Percentiles rank a stretch among this genome's conserved stretches.
These are phyloP conservation scores for Lachancea meyersii DNA, from an alignment of 805 yeast species.

Conservation along the genomic window DNA sequence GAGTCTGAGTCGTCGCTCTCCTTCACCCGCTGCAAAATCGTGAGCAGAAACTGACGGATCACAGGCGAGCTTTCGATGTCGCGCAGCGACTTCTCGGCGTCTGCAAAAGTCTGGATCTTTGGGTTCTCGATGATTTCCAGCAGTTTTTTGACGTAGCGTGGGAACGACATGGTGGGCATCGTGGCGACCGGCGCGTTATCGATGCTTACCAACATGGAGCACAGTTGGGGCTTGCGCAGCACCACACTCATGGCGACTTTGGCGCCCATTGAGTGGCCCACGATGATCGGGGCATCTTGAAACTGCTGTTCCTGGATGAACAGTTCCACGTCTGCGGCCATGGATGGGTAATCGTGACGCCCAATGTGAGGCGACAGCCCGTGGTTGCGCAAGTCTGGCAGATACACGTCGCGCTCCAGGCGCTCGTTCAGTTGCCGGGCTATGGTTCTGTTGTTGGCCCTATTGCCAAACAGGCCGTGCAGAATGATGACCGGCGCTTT, in stretches of 20 bases:
- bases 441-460: constrained; percentile 73
- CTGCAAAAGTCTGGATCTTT: constrained; percentile 45
- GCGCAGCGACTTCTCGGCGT: constrained; percentile 59
- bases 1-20: constrained; percentile 14
- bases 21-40: constrained; percentile 32
- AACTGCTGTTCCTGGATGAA: constrained; percentile 48
- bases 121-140: constrained; percentile 47
- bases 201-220: constrained; percentile 62
- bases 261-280: constrained; percentile 92
- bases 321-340: constrained; percentile 79
- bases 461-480: constrained; percentile 88
- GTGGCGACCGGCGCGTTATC: constrained; percentile 85
- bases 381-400: constrained; percentile 81
- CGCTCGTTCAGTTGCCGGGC: constrained; percentile 48
- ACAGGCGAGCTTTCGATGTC: constrained; percentile 54
- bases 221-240: constrained; percentile 56
- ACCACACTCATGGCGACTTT: constrained; percentile 87
- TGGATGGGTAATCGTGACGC: constrained; percentile 68
- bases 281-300: constrained; percentile 42
- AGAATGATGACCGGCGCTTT: constrained; percentile 65
- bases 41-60: constrained; percentile 68
- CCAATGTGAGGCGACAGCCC: constrained; percentile 81
- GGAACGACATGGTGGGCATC: constrained; percentile 52
- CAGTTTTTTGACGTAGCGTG: constrained; percentile 59
- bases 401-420: constrained; percentile 53